Conservation (phyloP, 2,329 filamentous ascomycete species). For the Teratosphaeria gauchensis region DNA sequence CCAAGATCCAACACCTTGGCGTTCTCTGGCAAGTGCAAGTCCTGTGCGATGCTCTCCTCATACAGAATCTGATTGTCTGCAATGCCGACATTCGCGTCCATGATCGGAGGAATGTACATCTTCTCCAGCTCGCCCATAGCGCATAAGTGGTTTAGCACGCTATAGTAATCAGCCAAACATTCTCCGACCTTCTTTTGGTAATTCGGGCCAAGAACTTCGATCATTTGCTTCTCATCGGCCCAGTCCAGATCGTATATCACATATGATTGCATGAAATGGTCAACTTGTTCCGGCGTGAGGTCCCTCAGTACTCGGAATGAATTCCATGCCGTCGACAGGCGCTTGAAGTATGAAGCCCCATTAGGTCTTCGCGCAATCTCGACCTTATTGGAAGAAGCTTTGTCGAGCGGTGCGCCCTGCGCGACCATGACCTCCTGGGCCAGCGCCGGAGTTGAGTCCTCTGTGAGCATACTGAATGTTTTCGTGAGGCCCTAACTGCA, state of each 20-base stretch:
- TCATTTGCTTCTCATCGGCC: slow-evolving; percentile 19
- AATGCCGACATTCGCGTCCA: slow-evolving; percentile 13
- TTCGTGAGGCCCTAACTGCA: not conserved
- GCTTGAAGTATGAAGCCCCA: not conserved
- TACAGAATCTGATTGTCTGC: slow-evolving; percentile 19
- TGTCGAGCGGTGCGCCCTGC: not conserved
- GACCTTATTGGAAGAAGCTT: not conserved
- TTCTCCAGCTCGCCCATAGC: slow-evolving; percentile 22
- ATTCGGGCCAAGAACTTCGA: slow-evolving; percentile 16
- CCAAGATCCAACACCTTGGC: slow-evolving; percentile 21
- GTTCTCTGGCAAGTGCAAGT: slow-evolving; percentile 16
- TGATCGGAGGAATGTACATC: slow-evolving; percentile 22
- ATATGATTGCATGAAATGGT: slow-evolving; percentile 22
- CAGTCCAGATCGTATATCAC: slow-evolving; percentile 23
- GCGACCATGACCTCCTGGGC: not conserved
- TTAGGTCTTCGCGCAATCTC: not conserved
- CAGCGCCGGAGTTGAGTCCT: not conserved
- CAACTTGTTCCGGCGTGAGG: slow-evolving; percentile 17
- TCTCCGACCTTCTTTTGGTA: slow-evolving; percentile 19
- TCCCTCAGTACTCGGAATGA: slow-evolving; percentile 16
- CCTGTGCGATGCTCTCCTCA: slow-evolving; percentile 18
- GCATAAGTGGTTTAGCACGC: slow-evolving; percentile 22
- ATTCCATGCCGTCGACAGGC: slow-evolving; percentile 16
- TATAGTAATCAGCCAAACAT: slow-evolving; percentile 21
- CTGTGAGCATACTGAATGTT: not conserved